phyloP scores from a whole-genome alignment of 1,139 yeast species.

The Arxiozyma slooffiae region DNA sequence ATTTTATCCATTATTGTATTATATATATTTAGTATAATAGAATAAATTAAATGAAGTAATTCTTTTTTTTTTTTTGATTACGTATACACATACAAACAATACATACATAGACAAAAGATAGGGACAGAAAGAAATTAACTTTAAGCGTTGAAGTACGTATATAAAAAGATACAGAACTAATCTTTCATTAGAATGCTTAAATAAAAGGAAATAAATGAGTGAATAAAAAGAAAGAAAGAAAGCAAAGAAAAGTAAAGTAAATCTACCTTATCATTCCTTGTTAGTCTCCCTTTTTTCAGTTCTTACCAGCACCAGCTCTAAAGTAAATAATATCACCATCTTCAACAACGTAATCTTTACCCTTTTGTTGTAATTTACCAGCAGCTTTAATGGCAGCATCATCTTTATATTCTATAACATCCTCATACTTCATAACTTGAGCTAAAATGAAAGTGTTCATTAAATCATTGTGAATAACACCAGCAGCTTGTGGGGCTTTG shows the following conservation, averaged over 20 bases:
- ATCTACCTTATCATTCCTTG: constrained; percentile 7
- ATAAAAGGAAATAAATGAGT: constrained; percentile 6
- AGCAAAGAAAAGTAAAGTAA: too few relatives aligned
- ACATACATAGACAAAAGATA: too few relatives aligned
- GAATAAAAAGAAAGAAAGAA: constrained; percentile 8
- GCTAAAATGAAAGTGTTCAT: constrained; percentile 71
- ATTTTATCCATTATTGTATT: too few relatives aligned
- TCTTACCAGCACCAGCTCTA: constrained; percentile 95
- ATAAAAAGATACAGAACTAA: not conserved
- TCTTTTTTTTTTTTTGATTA: too few relatives aligned
- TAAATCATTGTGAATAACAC: constrained; percentile 73
- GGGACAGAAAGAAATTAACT: too few relatives aligned
- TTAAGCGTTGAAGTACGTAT: not conserved
- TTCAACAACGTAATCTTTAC: constrained; percentile 92
- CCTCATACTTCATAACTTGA: constrained; percentile 76
- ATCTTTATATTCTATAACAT: constrained; percentile 73
- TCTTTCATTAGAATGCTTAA: too few relatives aligned
- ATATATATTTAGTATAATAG: too few relatives aligned
- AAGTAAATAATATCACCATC: constrained; percentile 87
- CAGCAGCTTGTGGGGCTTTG: constrained; percentile 85
- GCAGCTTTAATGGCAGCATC: constrained; percentile 83
- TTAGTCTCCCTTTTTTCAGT: constrained; percentile 27
- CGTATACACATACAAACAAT: too few relatives aligned
- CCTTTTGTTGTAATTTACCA: constrained; percentile 88
- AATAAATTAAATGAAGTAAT: too few relatives aligned